Base-by-base conservation (phyloP, 768 basidiomycete genomes). In the Russula sp. region DNA sequence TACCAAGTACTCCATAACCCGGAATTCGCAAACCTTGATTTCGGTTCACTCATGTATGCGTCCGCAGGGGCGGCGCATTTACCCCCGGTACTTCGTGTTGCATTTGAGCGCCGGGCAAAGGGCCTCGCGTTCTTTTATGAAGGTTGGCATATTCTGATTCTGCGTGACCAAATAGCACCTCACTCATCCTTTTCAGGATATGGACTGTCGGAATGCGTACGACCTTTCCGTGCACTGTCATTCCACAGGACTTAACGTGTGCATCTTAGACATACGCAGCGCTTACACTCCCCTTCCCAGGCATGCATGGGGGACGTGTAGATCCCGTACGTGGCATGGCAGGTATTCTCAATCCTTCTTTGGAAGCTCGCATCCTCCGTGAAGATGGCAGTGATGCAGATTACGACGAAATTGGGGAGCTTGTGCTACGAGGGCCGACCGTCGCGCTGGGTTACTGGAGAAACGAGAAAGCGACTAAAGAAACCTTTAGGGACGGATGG, bases 401-500 rank as follows among this genome's bases (percentile, higher is more conserved):
- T 3, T 60, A 77, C 18, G 77, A 82, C 64, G 88, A 91, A 69
- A 74, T 80, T 0, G 90, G 88, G 0, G 88, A 92, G 66, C 73
- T 91, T 5, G 84, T 80, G 75, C 68, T 91, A 9, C 77, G 76
- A 42, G 80, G 86, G 16, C 70, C 62, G 0, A 86, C 82, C 64
- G 71, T 89, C 34, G 80, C 83, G 0, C 70, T 83, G 0, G 90
- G 90, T 0, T 93, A 92, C 71, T 86, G 83, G 82, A 82, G 84
- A 50, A 87, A 91, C 70, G 80, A 83, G 55, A 77, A 81, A 63
- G 86, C 88, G 0, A 89, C 83, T 31, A 74, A 75, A 55, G 82
- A 83, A 67, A 85, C 88, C 0, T 92, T 91, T 69, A 68, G 66
- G 13, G 77, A 82, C 50, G 88, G 89, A 20, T 93, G 91, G 91